Conservation (phyloP, 164 flowering plant species). For the Chimonanthus praecox region DNA sequence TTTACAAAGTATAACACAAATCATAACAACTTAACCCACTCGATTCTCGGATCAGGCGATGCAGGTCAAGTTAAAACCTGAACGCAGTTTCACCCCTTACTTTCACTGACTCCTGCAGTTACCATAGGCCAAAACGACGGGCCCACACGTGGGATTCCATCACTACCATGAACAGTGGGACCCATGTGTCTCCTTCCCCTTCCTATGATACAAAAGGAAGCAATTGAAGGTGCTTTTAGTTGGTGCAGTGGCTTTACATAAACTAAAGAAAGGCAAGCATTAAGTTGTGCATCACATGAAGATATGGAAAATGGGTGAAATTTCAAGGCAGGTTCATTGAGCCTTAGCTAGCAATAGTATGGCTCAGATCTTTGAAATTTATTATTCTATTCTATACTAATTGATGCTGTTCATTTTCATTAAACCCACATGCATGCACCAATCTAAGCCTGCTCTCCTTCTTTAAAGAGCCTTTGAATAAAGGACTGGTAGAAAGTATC, state of each 20-base stretch:
- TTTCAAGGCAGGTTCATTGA: too few species aligned
- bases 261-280: neutral
- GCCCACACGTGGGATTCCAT: neutral
- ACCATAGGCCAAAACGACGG: neutral
- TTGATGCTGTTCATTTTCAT: neutral
- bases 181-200: neutral
- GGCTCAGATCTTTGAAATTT: neutral
- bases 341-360: too few species aligned
- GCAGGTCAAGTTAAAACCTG: too few species aligned
- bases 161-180: neutral
- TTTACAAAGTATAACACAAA: too few species aligned
- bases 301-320: too few species aligned
- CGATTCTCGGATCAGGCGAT: too few species aligned
- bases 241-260: neutral
- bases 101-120: too few species aligned
- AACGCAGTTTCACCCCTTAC: too few species aligned
- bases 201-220: neutral
- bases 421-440: neutral
- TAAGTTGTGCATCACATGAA: neutral
- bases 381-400: too few species aligned
- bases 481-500: neutral
- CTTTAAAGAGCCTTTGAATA: neutral
- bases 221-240: too few species aligned
- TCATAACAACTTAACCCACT: too few species aligned
- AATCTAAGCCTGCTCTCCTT: neutral